Conservation (phyloP, 2,329 filamentous ascomycete genomes). For the Pseudogymnoascus sp. region DNA sequence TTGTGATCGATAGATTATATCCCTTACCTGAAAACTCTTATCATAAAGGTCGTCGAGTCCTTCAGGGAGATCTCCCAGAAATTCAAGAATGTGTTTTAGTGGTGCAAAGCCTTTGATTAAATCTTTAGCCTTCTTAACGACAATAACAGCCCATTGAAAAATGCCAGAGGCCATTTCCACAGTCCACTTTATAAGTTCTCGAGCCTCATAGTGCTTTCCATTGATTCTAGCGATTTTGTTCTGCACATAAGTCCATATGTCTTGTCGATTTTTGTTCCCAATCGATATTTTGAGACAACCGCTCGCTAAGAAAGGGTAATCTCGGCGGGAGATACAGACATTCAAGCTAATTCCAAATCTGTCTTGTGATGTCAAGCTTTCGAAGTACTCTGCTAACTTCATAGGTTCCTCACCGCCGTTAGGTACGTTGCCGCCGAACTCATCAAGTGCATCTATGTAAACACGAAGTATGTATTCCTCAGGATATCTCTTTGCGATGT, state of each 20-base stretch:
- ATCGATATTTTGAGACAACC: constrained; percentile 23
- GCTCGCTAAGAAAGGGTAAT: constrained; percentile 7
- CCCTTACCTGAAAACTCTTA: too few relatives aligned
- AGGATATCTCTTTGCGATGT: background rate
- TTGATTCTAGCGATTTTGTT: background rate
- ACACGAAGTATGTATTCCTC: constrained; percentile 16
- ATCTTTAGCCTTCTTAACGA: constrained; percentile 13
- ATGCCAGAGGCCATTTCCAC: constrained; percentile 26
- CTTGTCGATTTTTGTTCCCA: constrained; percentile 28
- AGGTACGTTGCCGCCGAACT: constrained; percentile 19
- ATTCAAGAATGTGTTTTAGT: background rate
- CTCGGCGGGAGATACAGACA: background rate
- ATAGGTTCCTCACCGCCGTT: background rate
- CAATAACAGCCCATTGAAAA: constrained; percentile 35
- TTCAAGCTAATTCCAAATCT: background rate
- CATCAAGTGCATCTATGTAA: constrained; percentile 34
- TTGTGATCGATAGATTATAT: too few relatives aligned
- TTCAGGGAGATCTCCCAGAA: background rate
- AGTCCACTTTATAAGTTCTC: constrained; percentile 19
- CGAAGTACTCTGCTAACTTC: background rate
- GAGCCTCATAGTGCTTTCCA: background rate
- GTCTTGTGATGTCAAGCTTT: background rate
- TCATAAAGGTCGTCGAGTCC: background rate
- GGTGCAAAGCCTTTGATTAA: background rate
- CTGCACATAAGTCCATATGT: constrained; percentile 29